Base-by-base conservation (phyloP, 176 grass and related monocot genomes). In the Oryza meyeriana region DNA sequence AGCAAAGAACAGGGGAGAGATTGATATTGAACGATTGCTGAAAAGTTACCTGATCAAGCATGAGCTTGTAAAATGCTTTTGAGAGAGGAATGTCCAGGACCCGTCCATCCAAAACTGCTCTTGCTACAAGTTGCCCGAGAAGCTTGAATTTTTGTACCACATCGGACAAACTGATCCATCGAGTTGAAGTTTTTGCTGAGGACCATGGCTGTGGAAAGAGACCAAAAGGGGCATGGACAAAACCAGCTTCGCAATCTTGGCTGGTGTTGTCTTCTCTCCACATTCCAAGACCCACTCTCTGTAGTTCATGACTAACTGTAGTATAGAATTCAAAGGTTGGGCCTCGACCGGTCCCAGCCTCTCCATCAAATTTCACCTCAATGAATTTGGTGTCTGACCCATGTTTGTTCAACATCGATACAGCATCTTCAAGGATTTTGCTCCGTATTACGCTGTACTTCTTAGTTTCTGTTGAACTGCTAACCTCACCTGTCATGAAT, bases 1-100 rank as follows among this genome's bases (percentile, higher is more conserved):
- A 78, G 57, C 14, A 44, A 67, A 85, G 25, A 34, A 79, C 30
- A 75, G 27, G 67, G 42, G 61, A 58, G 52, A 34, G 13, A 61
- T 39, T 2, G 30, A 76, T 25, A 55, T 33, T 20, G 10, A 12
- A 83, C 69, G 30, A 79, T 76, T 72, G 18, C 25, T 80, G 12
- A 79, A 76, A 82, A 55, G 14, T 80, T 90, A 98, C 95, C 88
- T 93, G 86, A 14, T 76, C 86, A 79, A 94, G 88, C 69, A 98
- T 88, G 75, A 89, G 67, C 84, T 89, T 98, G 77, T 93, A 94
- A 72, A 98, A 93, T 64, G 90, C 72, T 73, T 79, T 98, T 65
- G 92, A 98, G 74, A 98, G 85, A 20, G 92, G 68, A 17, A 98
- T 89, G 76, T 95, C 92, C 13, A 98, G 66, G 20, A 94, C 91